Percentiles rank a stretch among this genome's conserved stretches.
Evolutionary conservation across 441 rosid genomes (phyloP).

Genomic region (Bruguiera hainesii): DNA sequence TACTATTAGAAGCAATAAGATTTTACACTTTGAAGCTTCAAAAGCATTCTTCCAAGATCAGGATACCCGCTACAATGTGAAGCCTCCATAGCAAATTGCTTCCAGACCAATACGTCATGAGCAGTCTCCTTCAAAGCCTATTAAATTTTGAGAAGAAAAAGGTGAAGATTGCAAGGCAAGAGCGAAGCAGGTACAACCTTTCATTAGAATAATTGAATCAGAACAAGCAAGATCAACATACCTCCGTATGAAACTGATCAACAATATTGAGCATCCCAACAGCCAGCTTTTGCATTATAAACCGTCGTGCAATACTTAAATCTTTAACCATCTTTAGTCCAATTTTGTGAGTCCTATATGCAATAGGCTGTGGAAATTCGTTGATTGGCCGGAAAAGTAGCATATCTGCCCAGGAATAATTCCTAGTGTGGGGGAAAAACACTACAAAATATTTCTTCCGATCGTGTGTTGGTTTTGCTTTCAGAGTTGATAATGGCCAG

Average conservation of each 20-base stretch:
- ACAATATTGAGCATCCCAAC: constrained; percentile 84
- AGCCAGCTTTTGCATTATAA: constrained; percentile 81
- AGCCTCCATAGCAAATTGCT: constrained; percentile 87
- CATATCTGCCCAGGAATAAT: constrained; percentile 99
- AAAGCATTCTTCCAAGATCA: constrained; percentile 87
- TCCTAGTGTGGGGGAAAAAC: constrained; percentile 88
- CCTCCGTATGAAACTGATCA: constrained; percentile 85
- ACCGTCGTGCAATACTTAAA: constrained; percentile 72
- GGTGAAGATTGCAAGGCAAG: constrained; percentile 13
- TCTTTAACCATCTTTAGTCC: constrained; percentile 90
- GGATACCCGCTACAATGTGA: constrained; percentile 71
- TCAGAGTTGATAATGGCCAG: constrained; percentile 89
- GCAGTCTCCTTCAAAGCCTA: constrained; percentile 82
- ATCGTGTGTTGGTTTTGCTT: constrained; percentile 90
- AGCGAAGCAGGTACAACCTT: constrained; percentile 2
- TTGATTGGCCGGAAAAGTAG: constrained; percentile 68
- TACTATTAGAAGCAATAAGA: constrained; percentile 15
- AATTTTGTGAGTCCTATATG: constrained; percentile 67
- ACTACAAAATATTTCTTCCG: constrained; percentile 87
- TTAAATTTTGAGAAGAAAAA: constrained; percentile 29
- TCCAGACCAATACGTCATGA: constrained; percentile 76
- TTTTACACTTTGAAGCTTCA: constrained; percentile 80
- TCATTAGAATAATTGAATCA: constrained; percentile 4
- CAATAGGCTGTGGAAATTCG: constrained; percentile 89
- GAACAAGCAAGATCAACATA: constrained; percentile 24